Conservation (phyloP, 208 protist genomes). For the Plasmodiophora brassicae region DNA sequence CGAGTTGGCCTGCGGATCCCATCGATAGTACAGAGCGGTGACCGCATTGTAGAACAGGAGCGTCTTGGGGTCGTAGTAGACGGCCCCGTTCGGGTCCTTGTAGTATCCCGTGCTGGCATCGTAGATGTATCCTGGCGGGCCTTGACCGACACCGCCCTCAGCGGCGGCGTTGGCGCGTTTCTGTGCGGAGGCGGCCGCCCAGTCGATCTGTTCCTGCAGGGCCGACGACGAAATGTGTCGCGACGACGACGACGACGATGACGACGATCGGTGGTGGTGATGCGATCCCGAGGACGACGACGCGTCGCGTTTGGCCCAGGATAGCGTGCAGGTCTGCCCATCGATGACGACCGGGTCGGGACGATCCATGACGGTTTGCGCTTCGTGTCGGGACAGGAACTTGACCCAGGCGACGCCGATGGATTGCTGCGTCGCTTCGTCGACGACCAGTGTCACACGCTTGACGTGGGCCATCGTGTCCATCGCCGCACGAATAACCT, state of each 20-base stretch:
- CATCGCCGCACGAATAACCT: background rate
- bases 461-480: background rate
- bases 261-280: too few species aligned
- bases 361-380: background rate
- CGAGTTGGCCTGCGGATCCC: background rate
- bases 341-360: background rate
- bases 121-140: background rate
- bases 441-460: background rate
- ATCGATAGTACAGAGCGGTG: background rate
- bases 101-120: background rate
- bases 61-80: constrained; percentile 1
- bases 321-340: background rate
- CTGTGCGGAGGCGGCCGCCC: background rate
- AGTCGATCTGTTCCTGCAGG: constrained; percentile 2
- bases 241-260: background rate
- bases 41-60: constrained; percentile 3
- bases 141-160: too few species aligned
- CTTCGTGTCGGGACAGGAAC: background rate
- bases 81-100: background rate
- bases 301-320: constrained; percentile 1
- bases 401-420: background rate
- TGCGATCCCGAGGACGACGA: too few species aligned
- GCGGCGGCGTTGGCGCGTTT: background rate
- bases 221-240: background rate
- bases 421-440: background rate